Evolutionary conservation across 2,329 filamentous ascomycete genomes (phyloP).

Genomic region (Knufia fluminis): DNA sequence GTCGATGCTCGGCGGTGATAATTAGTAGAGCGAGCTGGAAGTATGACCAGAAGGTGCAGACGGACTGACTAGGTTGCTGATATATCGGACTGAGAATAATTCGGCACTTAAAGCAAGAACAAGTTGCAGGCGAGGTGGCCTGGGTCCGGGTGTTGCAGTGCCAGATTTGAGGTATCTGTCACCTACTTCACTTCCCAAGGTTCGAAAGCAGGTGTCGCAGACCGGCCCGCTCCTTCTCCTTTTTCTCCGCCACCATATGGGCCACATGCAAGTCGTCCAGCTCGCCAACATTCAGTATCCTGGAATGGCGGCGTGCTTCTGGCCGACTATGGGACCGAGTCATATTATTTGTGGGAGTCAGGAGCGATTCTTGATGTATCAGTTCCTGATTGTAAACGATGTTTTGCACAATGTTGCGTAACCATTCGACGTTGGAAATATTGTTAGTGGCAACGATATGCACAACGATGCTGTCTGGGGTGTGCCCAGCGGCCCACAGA

Average conservation of each 20-base stretch:
- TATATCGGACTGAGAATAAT: too few species aligned
- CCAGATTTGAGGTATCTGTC: too few species aligned
- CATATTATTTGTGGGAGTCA: neutral
- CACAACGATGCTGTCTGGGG: neutral
- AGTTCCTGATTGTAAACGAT: conserved; percentile 5
- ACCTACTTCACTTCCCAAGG: neutral
- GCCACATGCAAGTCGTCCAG: conserved; percentile 1
- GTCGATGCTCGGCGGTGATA: too few species aligned
- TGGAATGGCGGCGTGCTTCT: neutral
- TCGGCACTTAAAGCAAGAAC: too few species aligned
- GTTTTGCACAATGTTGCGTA: conserved; percentile 1
- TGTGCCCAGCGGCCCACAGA: neutral
- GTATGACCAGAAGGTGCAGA: too few species aligned
- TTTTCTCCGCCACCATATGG: neutral
- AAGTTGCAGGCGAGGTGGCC: too few species aligned
- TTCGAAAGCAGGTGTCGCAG: neutral
- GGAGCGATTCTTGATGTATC: neutral
- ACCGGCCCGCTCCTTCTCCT: neutral
- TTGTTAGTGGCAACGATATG: neutral
- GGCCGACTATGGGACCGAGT: neutral
- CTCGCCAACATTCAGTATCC: conserved; percentile 2
- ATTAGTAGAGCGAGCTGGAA: too few species aligned
- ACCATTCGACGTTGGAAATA: neutral
- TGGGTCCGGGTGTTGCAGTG: too few species aligned
- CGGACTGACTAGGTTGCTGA: too few species aligned